Percentiles rank a stretch among this genome's conserved stretches.
phyloP scores from a whole-genome alignment of 139 green algal genomes.

The Micractinium sp. region DNA sequence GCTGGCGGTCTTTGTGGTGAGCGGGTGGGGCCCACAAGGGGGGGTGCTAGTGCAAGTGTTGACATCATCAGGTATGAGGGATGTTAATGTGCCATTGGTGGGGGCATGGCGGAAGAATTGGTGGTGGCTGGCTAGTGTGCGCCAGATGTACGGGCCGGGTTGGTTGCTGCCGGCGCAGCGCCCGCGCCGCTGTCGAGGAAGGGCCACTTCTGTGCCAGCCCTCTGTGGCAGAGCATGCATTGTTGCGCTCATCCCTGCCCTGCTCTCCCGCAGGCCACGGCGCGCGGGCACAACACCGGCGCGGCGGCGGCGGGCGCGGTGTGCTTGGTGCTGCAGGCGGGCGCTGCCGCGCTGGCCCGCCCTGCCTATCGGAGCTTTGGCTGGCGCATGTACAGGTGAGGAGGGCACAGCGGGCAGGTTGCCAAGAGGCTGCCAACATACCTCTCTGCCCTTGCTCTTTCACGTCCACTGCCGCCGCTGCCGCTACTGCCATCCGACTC shows the following conservation, averaged over 20 bases:
- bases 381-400: slow-evolving; percentile 47
- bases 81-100: not conserved
- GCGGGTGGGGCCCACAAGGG: not conserved
- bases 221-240: not conserved
- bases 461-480: no score
- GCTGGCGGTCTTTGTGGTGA: slow-evolving; percentile 19
- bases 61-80: not conserved
- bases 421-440: not conserved
- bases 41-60: not conserved
- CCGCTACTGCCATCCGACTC: not conserved
- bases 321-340: slow-evolving; percentile 32
- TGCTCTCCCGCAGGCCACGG: not conserved
- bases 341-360: not conserved
- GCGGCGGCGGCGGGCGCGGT: slow-evolving; percentile 14
- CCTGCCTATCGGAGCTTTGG: slow-evolving; percentile 40
- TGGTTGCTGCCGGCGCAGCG: not conserved
- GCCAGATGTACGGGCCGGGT: not conserved
- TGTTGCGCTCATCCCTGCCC: not conserved
- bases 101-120: not conserved
- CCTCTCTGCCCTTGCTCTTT: not conserved
- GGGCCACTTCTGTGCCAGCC: not conserved
- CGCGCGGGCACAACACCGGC: not conserved
- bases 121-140: no score
- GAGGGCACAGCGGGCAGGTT: not conserved
- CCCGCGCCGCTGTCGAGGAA: no score